Percentiles rank a stretch among this genome's conserved stretches.
phyloP scores from a whole-genome alignment of 768 basidiomycete species.

The Trametes maxima region DNA sequence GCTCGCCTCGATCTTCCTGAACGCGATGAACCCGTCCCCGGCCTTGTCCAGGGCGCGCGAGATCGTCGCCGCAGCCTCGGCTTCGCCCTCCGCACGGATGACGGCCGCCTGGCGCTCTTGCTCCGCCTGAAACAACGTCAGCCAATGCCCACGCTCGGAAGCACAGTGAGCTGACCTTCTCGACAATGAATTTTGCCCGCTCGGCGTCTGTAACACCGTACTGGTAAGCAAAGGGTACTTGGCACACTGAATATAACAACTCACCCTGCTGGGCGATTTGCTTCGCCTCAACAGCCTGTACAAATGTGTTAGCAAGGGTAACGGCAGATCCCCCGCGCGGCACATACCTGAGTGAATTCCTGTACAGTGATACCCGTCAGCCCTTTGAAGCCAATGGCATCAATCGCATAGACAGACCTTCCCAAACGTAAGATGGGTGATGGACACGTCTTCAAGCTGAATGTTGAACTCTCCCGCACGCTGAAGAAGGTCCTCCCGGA shows the following conservation, averaged over 20 bases:
- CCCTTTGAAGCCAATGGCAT: not conserved
- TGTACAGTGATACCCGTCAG: conserved; percentile 33
- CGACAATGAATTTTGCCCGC: conserved; percentile 98
- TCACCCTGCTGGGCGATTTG: conserved; percentile 98
- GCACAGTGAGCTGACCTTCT: conserved; percentile 67
- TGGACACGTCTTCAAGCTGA: conserved; percentile 94
- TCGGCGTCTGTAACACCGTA: conserved; percentile 74
- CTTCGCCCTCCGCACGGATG: conserved; percentile 97
- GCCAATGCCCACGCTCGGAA: conserved; percentile 2
- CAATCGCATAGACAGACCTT: conserved; percentile 51
- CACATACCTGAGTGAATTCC: conserved; percentile 79
- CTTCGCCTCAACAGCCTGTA: conserved; percentile 95
- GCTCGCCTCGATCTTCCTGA: conserved; percentile 96
- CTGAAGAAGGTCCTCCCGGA: conserved; percentile 88
- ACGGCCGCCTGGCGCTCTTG: conserved; percentile 99
- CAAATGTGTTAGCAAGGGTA: conserved; percentile 7
- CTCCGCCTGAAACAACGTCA: conserved; percentile 66
- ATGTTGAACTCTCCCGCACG: conserved; percentile 97
- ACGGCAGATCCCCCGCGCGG: conserved; percentile 8
- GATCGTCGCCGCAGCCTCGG: conserved; percentile 94
- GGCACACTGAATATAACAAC: conserved; percentile 13
- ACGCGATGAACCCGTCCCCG: conserved; percentile 92
- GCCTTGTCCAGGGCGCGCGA: conserved; percentile 90
- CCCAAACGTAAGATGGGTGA: conserved; percentile 88
- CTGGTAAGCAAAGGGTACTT: not conserved